Conservation (phyloP, 202 grass and related monocot species). For the Saccharum hybrid region DNA sequence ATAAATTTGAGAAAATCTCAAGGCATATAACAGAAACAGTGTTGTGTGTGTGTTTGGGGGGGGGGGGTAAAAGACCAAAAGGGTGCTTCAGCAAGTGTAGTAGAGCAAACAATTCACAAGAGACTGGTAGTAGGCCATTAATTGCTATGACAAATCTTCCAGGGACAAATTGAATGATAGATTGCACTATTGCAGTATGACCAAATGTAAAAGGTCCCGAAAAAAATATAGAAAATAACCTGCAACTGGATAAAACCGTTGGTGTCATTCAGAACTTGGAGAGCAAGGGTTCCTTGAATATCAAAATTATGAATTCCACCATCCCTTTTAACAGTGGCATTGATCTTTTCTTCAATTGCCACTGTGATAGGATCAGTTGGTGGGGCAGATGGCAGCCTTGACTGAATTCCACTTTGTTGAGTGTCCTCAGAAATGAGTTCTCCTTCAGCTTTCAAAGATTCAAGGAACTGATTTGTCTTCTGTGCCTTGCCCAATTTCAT, state of each 20-base stretch:
- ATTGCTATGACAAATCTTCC: not conserved
- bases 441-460: conserved; percentile 89
- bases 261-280: conserved; percentile 70
- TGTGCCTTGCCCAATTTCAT: conserved; percentile 80
- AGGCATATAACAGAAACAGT: conserved; percentile 15
- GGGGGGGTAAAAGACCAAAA: too few relatives aligned
- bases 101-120: conserved; percentile 1
- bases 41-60: not conserved
- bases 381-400: conserved; percentile 55
- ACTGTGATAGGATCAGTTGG: conserved; percentile 83
- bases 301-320: conserved; percentile 78
- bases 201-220: not conserved
- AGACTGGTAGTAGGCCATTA: not conserved
- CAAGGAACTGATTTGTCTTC: conserved; percentile 74
- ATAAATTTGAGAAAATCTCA: not conserved
- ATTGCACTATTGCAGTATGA: not conserved
- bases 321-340: conserved; percentile 72
- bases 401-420: conserved; percentile 51
- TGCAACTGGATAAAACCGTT: conserved; percentile 83
- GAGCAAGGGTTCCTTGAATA: conserved; percentile 82
- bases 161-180: conserved; percentile 14
- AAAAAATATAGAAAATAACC: conserved; percentile 55
- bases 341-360: conserved; percentile 83
- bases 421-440: conserved; percentile 84
- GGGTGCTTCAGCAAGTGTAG: too few relatives aligned